phyloP scores from a whole-genome alignment of 495 filamentous ascomycete genomes.

The Lophiostoma macrostomum region DNA sequence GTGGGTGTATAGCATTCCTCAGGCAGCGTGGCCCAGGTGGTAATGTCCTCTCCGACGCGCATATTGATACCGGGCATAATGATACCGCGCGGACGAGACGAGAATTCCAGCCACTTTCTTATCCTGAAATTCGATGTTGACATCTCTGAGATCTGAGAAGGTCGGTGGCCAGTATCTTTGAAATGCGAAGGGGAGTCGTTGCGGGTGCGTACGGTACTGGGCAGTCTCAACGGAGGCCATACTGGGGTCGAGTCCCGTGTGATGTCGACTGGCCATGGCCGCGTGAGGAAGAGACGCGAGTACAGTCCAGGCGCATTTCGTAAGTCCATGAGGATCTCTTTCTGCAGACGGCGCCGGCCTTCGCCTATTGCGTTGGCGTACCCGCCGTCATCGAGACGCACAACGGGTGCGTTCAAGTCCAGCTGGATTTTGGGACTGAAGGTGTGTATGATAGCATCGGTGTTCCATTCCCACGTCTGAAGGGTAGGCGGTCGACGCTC shows the following conservation, averaged over 20 bases:
- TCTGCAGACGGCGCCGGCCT: conserved; percentile 16
- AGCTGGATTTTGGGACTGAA: conserved; percentile 68
- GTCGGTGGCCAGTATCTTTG: conserved; percentile 43
- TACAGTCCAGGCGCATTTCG: conserved; percentile 39
- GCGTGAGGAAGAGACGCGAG: conserved; percentile 47
- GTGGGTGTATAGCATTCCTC: conserved; percentile 72
- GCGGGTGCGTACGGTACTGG: conserved; percentile 55
- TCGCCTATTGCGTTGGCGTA: conserved; percentile 7
- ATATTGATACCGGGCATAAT: conserved; percentile 34
- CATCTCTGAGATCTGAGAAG: conserved; percentile 48
- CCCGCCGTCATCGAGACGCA: conserved; percentile 50
- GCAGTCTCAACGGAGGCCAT: conserved; percentile 76
- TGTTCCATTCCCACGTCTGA: conserved; percentile 61
- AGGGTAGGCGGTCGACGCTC: conserved; percentile 51
- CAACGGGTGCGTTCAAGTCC: conserved; percentile 66
- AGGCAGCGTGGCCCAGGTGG: conserved; percentile 75
- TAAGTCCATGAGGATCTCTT: conserved; percentile 54
- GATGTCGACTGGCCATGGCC: conserved; percentile 43
- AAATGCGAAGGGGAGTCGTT: conserved; percentile 43
- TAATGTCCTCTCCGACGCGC: conserved; percentile 59
- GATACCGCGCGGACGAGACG: conserved; percentile 15
- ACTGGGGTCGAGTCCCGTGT: conserved; percentile 46
- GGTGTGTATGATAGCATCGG: conserved; percentile 67
- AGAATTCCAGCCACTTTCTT: conserved; percentile 65
- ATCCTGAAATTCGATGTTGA: conserved; percentile 68